A percentile compares a stretch with the other conserved stretches of the same genome.
Conservation (phyloP, 2,329 filamentous ascomycete species). For the Neurospora sp. region DNA sequence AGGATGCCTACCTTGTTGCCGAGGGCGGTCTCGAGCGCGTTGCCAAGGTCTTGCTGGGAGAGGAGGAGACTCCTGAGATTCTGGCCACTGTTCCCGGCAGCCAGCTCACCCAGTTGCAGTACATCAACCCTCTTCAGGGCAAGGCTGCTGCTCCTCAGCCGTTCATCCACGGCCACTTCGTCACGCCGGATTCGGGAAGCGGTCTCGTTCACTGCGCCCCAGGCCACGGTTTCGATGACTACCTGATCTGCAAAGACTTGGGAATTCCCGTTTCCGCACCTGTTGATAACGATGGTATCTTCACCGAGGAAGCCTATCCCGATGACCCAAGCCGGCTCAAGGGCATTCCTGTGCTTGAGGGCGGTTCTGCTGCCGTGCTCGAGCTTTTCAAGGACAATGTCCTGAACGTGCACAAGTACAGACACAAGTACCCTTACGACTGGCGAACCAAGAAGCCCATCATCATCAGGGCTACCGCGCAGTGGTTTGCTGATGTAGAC, state of each 20-base stretch:
- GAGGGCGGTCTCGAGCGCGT: slow-evolving; percentile 56
- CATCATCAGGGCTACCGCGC: slow-evolving; percentile 82
- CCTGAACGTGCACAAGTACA: slow-evolving; percentile 58
- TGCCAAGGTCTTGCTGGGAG: slow-evolving; percentile 38
- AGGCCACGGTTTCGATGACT: slow-evolving; percentile 95
- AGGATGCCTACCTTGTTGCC: slow-evolving; percentile 60
- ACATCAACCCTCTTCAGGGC: slow-evolving; percentile 61
- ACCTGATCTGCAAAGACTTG: slow-evolving; percentile 63
- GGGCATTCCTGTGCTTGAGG: slow-evolving; percentile 61
- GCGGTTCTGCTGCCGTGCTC: slow-evolving; percentile 61
- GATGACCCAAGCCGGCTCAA: slow-evolving; percentile 53
- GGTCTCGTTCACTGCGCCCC: slow-evolving; percentile 92
- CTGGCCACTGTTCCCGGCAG: slow-evolving; percentile 52
- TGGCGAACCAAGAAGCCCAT: slow-evolving; percentile 94
- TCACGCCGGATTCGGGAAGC: slow-evolving; percentile 81
- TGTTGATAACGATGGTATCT: slow-evolving; percentile 70
- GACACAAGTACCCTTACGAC: slow-evolving; percentile 95
- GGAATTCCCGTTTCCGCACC: slow-evolving; percentile 71
- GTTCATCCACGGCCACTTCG: slow-evolving; percentile 78
- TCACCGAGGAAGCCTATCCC: slow-evolving; percentile 71
- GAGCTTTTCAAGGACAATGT: slow-evolving; percentile 56
- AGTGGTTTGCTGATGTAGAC: slow-evolving; percentile 94
- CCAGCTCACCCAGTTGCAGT: slow-evolving; percentile 54
- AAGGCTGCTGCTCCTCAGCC: slow-evolving; percentile 47
- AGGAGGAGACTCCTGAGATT: slow-evolving; percentile 29